Percentiles rank a stretch among this genome's conserved stretches.
Conservation (phyloP, 2,329 filamentous ascomycete species). For the Cyphellophora attinorum region DNA sequence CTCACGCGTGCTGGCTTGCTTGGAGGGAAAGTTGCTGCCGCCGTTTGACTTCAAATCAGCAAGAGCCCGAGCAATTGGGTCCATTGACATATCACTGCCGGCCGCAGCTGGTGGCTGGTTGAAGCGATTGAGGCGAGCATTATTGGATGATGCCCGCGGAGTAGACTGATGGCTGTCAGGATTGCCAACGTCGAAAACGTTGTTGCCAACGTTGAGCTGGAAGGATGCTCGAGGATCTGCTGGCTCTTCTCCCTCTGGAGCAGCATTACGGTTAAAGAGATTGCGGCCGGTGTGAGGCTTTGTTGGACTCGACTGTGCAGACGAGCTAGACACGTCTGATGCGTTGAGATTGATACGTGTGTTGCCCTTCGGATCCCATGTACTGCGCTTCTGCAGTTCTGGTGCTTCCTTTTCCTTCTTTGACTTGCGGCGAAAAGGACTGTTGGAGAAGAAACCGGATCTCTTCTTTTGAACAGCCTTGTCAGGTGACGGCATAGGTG, state of each 20-base stretch:
- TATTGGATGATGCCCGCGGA: slow-evolving; percentile 26
- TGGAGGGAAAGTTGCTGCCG: slow-evolving; percentile 43
- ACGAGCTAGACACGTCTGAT: slow-evolving; percentile 16
- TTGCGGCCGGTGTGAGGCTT: slow-evolving; percentile 28
- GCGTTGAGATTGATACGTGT: slow-evolving; percentile 16
- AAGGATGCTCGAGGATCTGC: slow-evolving; percentile 88
- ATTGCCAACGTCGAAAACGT: slow-evolving; percentile 85
- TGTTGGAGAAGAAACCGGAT: slow-evolving; percentile 86
- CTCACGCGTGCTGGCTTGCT: slow-evolving; percentile 71
- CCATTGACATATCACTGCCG: slow-evolving; percentile 47
- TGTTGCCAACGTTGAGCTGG: slow-evolving; percentile 88
- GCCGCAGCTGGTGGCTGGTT: slow-evolving; percentile 17
- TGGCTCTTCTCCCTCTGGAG: slow-evolving; percentile 60
- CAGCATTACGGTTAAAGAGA: slow-evolving; percentile 28
- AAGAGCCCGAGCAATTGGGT: slow-evolving; percentile 85
- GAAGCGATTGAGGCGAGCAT: slow-evolving; percentile 22
- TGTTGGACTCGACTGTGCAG: slow-evolving; percentile 33
- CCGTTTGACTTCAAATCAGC: slow-evolving; percentile 67
- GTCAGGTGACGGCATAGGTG: slow-evolving; percentile 32
- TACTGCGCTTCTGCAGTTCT: slow-evolving; percentile 38
- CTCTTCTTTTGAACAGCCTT: slow-evolving; percentile 60
- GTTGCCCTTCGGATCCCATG: slow-evolving; percentile 34
- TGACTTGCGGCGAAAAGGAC: slow-evolving; percentile 87
- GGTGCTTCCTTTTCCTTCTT: slow-evolving; percentile 58
- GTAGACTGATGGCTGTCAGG: slow-evolving; percentile 53